Percentiles rank a stretch among this genome's conserved stretches.
These are phyloP conservation scores for Tephrocybe sp. DNA, from an alignment of 768 basidiomycete species.

Conservation along the genomic window DNA sequence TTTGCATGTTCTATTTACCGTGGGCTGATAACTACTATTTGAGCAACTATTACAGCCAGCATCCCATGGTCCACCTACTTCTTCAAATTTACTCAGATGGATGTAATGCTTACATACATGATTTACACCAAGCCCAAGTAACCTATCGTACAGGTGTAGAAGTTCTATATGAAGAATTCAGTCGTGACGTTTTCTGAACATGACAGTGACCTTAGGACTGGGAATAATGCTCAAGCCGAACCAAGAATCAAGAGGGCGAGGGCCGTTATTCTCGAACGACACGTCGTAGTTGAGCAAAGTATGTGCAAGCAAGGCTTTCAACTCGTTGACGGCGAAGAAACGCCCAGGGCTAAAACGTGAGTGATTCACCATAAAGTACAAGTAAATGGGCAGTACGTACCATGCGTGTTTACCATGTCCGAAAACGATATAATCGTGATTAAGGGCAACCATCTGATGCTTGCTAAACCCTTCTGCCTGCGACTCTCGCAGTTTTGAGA, in stretches of 20 bases:
- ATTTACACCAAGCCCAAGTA: too few relatives aligned
- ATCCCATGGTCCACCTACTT: too few relatives aligned
- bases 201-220: not conserved
- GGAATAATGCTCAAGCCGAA: not conserved
- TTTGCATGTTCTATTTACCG: too few relatives aligned
- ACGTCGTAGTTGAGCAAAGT: constrained; percentile 37
- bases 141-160: too few relatives aligned
- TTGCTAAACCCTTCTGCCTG: constrained; percentile 13
- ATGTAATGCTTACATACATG: too few relatives aligned
- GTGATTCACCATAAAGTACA: too few relatives aligned
- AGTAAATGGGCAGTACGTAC: too few relatives aligned
- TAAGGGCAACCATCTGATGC: constrained; percentile 5
- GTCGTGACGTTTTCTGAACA: too few relatives aligned
- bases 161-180: too few relatives aligned
- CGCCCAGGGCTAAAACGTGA: constrained; percentile 35
- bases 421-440: constrained; percentile 2
- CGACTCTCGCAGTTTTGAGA: constrained; percentile 25
- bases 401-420: constrained; percentile 6
- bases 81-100: too few relatives aligned
- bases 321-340: constrained; percentile 37
- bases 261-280: constrained; percentile 15
- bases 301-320: constrained; percentile 37
- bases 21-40: too few relatives aligned
- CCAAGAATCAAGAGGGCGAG: not conserved
- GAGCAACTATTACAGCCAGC: too few relatives aligned